These are phyloP conservation scores for Coix lacrymajobi DNA, from an alignment of 176 grass and related monocot species.

Conservation along the genomic window DNA sequence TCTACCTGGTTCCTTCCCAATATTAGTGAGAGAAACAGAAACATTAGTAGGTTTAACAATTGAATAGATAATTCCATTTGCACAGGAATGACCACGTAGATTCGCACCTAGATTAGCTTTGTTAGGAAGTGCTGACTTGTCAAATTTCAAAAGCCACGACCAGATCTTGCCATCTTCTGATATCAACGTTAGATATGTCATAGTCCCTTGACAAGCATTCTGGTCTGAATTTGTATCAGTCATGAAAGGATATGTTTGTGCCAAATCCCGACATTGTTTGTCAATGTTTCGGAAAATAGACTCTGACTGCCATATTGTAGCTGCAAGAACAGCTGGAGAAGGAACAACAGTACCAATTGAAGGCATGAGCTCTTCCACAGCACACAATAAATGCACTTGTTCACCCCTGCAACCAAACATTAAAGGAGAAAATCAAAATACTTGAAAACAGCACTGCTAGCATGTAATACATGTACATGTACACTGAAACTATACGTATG, in stretches of 20 bases:
- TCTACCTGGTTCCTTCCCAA: slow-evolving; percentile 65
- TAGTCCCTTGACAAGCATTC: slow-evolving; percentile 21
- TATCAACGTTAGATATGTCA: slow-evolving; percentile 64
- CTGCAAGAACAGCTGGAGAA: slow-evolving; percentile 70
- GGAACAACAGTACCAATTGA: slow-evolving; percentile 80
- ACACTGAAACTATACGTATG: background rate
- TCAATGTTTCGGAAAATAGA: slow-evolving; percentile 56
- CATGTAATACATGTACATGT: background rate
- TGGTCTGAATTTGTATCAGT: slow-evolving; percentile 22
- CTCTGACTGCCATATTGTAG: slow-evolving; percentile 80
- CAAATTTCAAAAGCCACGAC: slow-evolving; percentile 86
- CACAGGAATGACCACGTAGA: slow-evolving; percentile 26
- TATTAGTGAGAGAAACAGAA: slow-evolving; percentile 46
- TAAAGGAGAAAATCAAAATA: slow-evolving; percentile 8
- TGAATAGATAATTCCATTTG: slow-evolving; percentile 27
- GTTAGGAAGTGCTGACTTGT: slow-evolving; percentile 32
- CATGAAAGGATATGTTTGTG: slow-evolving; percentile 20
- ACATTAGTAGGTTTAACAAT: slow-evolving; percentile 45
- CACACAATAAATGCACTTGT: slow-evolving; percentile 71
- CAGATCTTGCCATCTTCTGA: slow-evolving; percentile 98
- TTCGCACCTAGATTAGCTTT: slow-evolving; percentile 53
- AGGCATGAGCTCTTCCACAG: slow-evolving; percentile 91
- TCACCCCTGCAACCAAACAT: slow-evolving; percentile 59
- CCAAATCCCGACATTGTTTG: slow-evolving; percentile 41
- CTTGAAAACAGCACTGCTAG: background rate